phyloP scores from a whole-genome alignment of 345 rosid genomes.

The Odontarrhena argentea region DNA sequence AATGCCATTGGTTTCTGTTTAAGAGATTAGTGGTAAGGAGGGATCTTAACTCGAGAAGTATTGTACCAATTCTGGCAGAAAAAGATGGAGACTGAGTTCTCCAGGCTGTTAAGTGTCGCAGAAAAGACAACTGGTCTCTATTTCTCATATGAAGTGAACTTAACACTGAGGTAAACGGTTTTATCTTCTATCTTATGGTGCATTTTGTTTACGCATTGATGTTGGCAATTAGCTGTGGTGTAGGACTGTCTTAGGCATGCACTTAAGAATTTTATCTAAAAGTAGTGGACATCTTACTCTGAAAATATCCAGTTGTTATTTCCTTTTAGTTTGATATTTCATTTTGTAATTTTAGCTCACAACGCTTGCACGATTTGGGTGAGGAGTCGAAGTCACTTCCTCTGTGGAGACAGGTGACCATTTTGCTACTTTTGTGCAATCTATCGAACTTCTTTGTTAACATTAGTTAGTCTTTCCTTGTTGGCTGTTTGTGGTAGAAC shows the following conservation, averaged over 20 bases:
- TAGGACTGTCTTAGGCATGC: conserved; percentile 12
- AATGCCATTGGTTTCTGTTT: conserved; percentile 2
- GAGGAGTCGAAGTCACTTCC: conserved; percentile 95
- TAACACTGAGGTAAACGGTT: conserved; percentile 73
- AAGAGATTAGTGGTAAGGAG: conserved; percentile 6
- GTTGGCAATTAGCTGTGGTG: neutral
- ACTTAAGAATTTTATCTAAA: neutral
- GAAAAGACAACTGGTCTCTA: conserved; percentile 80
- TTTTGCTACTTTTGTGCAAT: conserved; percentile 10
- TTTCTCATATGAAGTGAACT: conserved; percentile 85
- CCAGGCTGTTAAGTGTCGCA: conserved; percentile 63
- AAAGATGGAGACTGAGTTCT: conserved; percentile 82
- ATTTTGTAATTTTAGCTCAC: conserved; percentile 60
- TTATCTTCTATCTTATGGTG: conserved; percentile 20
- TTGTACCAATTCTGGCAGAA: conserved; percentile 53
- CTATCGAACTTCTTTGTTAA: conserved; percentile 9
- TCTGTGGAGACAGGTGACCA: conserved; percentile 96
- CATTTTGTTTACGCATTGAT: conserved; percentile 9
- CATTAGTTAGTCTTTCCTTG: conserved; percentile 11
- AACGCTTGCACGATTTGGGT: conserved; percentile 83
- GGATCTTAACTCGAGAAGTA: conserved; percentile 16
- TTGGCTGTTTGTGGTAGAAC: conserved; percentile 11
- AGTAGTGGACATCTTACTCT: conserved; percentile 1
- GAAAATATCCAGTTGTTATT: neutral
- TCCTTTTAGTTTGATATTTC: conserved; percentile 23